Conservation (phyloP, 2,329 filamentous ascomycete genomes). For the Chrysosporium keratinophilum region DNA sequence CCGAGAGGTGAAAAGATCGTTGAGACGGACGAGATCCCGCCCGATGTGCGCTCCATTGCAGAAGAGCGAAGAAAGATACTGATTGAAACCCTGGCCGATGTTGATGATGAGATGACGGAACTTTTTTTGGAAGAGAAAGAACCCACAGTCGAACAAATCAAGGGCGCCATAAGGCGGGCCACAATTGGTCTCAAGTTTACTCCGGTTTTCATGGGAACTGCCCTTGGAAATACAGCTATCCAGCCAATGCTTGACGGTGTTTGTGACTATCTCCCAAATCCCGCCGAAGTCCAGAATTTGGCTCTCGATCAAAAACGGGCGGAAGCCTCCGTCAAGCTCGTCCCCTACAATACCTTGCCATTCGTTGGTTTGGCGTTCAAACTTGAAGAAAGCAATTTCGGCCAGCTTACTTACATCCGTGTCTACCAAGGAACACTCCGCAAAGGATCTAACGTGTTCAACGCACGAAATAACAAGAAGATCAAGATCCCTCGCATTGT, state of each 20-base stretch:
- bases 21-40: slow-evolving; percentile 69
- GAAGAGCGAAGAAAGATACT: slow-evolving; percentile 74
- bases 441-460: slow-evolving; percentile 86
- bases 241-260: slow-evolving; percentile 96
- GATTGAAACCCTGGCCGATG: slow-evolving; percentile 91
- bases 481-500: slow-evolving; percentile 95
- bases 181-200: slow-evolving; percentile 87
- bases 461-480: slow-evolving; percentile 88
- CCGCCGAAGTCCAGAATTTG: slow-evolving; percentile 75
- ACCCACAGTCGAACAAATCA: slow-evolving; percentile 73
- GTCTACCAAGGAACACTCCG: slow-evolving; percentile 89
- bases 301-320: slow-evolving; percentile 72
- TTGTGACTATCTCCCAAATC: slow-evolving; percentile 91
- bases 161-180: slow-evolving; percentile 78
- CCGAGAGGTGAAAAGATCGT: slow-evolving; percentile 66
- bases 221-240: slow-evolving; percentile 84
- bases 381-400: slow-evolving; percentile 96
- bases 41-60: slow-evolving; percentile 63
- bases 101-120: slow-evolving; percentile 95
- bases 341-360: slow-evolving; percentile 65
- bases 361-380: slow-evolving; percentile 97
- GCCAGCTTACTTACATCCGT: slow-evolving; percentile 94
- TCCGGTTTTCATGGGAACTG: slow-evolving; percentile 92
- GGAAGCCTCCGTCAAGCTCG: slow-evolving; percentile 73
- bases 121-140: slow-evolving; percentile 79